A percentile compares a stretch with the other conserved stretches of the same genome.
These are phyloP conservation scores for Fragaria ananassa DNA, from an alignment of 306 rosid genomes.

Conservation along the genomic window DNA sequence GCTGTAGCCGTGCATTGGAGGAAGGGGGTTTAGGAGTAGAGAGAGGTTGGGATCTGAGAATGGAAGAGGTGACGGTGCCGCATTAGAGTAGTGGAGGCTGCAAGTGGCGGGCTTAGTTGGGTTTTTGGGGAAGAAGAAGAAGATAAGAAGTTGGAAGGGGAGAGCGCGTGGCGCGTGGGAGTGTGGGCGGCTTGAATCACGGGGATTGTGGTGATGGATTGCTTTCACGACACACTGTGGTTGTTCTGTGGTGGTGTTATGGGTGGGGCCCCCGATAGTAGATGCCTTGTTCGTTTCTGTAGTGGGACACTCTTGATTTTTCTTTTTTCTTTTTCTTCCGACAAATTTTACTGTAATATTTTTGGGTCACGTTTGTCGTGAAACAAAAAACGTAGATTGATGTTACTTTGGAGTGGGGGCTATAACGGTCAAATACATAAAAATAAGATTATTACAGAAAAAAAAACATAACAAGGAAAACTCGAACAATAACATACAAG, in stretches of 20 bases:
- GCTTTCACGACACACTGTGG: not conserved
- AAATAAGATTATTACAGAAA: no score
- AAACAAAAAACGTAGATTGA: no score
- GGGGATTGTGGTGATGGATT: not conserved
- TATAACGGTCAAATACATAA: no score
- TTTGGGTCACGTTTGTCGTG: no score
- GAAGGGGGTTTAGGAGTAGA: not conserved
- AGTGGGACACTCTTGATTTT: no score
- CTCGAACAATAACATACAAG: no score
- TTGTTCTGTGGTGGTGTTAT: not conserved
- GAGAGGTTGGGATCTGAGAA: not conserved
- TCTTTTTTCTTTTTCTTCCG: no score
- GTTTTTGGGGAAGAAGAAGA: not conserved
- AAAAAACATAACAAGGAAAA: no score
- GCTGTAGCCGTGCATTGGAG: constrained; percentile 65
- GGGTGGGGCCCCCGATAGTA: not conserved
- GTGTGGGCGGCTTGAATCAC: not conserved
- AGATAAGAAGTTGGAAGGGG: not conserved
- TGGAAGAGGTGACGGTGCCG: not conserved
- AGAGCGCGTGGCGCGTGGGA: not conserved
- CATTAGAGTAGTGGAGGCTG: not conserved
- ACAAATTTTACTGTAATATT: no score
- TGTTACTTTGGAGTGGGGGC: no score
- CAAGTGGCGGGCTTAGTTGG: not conserved
- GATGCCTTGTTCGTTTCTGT: not conserved